Evolutionary conservation across 768 basidiomycete species (phyloP).

Genomic region (Coprinopsis strossmayeri): DNA sequence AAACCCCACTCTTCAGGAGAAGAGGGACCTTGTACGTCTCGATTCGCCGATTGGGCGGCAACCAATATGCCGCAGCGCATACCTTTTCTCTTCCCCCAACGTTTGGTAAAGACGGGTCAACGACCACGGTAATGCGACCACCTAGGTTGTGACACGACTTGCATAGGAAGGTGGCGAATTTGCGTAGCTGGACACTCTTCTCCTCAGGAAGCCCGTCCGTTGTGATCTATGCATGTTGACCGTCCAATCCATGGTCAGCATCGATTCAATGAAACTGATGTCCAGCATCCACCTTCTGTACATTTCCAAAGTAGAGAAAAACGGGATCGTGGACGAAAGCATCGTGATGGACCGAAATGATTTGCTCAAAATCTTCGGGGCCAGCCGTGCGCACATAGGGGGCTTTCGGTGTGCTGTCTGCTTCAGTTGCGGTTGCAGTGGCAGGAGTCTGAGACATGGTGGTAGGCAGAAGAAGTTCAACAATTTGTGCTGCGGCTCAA

Average conservation of each 20-base stretch:
- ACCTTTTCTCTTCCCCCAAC: constrained; percentile 15
- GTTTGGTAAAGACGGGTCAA: constrained; percentile 12
- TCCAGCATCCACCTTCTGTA: constrained; percentile 17
- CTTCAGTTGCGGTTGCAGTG: too few relatives aligned
- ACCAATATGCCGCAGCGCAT: constrained; percentile 18
- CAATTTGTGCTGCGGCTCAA: too few relatives aligned
- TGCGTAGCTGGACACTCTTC: constrained; percentile 11
- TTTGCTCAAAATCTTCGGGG: constrained; percentile 18
- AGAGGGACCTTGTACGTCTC: background rate
- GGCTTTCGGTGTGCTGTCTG: too few relatives aligned
- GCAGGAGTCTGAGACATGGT: too few relatives aligned
- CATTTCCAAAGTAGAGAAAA: constrained; percentile 21
- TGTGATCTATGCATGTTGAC: constrained; percentile 16
- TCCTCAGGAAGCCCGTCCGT: constrained; percentile 12
- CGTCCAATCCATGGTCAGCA: too few relatives aligned
- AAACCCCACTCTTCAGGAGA: background rate
- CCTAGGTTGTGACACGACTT: constrained; percentile 16
- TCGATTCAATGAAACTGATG: background rate
- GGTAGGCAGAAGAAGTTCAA: too few relatives aligned
- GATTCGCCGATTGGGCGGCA: constrained; percentile 2
- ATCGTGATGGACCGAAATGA: constrained; percentile 13
- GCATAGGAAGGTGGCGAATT: constrained; percentile 16
- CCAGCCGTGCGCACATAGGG: background rate
- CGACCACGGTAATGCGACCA: constrained; percentile 21
- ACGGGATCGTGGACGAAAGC: constrained; percentile 25